These are phyloP conservation scores for Phytophthora sp. DNA, from an alignment of 352 stramenopile species.

Conservation along the genomic window DNA sequence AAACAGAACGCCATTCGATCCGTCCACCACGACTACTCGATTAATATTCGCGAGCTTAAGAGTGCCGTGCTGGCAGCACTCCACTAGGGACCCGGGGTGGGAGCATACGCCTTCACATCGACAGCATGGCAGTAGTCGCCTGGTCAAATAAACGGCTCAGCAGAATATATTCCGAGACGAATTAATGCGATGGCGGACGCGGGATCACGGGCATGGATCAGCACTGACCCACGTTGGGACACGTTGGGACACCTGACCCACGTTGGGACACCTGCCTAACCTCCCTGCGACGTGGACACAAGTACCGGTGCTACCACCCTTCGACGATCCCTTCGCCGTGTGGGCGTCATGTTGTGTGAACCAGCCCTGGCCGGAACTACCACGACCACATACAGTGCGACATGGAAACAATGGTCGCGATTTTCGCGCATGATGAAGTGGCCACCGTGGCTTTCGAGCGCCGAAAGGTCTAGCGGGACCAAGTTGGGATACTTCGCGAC, in stretches of 20 bases:
- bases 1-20: too few species aligned
- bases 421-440: conserved; percentile 18
- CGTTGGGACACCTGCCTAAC: too few species aligned
- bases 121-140: conserved; percentile 23
- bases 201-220: conserved; percentile 17
- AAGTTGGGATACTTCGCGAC: conserved; percentile 4
- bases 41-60: conserved; percentile 31
- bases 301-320: conserved; percentile 4
- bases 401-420: conserved; percentile 20
- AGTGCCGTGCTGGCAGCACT: conserved; percentile 19
- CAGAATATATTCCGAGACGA: conserved; percentile 24
- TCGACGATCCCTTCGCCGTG: conserved; percentile 24
- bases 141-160: conserved; percentile 1
- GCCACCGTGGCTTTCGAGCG: not conserved
- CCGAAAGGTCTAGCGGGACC: not conserved
- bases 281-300: conserved; percentile 19
- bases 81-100: conserved; percentile 5
- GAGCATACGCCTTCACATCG: conserved; percentile 23
- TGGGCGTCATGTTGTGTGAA: conserved; percentile 14
- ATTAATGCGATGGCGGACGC: conserved; percentile 25
- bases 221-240: not conserved
- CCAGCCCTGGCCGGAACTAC: conserved; percentile 18
- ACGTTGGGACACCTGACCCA: conserved; percentile 16
- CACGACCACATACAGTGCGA: conserved; percentile 6
- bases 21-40: conserved; percentile 24